These are phyloP conservation scores for Solanum habrochaites DNA, from an alignment of 257 asterid species.

Conservation along the genomic window DNA sequence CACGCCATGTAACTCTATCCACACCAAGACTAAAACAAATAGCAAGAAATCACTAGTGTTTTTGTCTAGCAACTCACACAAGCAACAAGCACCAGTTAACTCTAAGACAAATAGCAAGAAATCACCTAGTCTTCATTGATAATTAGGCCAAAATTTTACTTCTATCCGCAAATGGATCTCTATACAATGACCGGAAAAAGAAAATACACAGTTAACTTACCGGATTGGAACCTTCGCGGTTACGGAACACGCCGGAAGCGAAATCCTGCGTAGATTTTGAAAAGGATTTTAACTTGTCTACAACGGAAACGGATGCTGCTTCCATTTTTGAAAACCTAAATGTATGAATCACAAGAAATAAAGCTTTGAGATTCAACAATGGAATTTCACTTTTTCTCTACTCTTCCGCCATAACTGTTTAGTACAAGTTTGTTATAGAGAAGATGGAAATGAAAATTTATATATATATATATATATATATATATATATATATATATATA, in stretches of 20 bases:
- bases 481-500: no score
- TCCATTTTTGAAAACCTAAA: slow-evolving; percentile 30
- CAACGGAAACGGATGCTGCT: slow-evolving; percentile 16
- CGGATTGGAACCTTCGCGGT: slow-evolving; percentile 35
- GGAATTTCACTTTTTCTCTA: background rate
- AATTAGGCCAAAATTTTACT: background rate
- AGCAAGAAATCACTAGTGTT: background rate
- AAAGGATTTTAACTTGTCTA: slow-evolving; percentile 39
- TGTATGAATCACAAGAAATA: background rate
- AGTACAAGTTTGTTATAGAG: background rate
- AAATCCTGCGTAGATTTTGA: slow-evolving; percentile 36
- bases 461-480: no score
- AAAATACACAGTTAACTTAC: slow-evolving; percentile 16
- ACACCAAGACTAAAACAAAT: background rate
- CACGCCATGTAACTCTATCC: background rate
- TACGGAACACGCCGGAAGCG: slow-evolving; percentile 25
- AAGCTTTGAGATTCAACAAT: background rate
- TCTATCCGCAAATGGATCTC: background rate
- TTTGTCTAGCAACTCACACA: background rate
- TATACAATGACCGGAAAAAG: background rate
- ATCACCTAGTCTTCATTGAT: background rate
- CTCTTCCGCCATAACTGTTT: background rate
- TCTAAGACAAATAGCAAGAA: background rate
- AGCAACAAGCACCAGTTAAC: background rate
- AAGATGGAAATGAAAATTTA: no score